Evolutionary conservation across 148 eudicot species (phyloP), one percentile per base, ranked within the genome.

Genomic region (Cornus suecica): DNA sequence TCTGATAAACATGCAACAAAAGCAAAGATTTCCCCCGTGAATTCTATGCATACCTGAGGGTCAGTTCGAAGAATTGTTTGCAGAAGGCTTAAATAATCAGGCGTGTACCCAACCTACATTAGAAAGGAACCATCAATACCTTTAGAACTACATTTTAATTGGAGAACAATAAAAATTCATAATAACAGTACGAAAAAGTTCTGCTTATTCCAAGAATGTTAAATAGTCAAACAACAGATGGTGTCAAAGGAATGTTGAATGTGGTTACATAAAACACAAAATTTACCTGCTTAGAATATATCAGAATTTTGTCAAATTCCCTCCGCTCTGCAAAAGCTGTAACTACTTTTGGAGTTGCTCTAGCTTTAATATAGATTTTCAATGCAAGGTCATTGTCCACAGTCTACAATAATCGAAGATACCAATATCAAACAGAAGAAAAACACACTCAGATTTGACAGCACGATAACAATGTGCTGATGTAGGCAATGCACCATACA

Each of bases 381-480:
- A 95, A 80, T 23, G 99, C 99, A 83, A 95, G 97, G 81, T 95
- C 97, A 81, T 87, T 95, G 78, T 95, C 99, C 82, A 95, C 99
- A 65, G 99, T 95, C 99, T 95, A 78, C 83, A 89, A 75, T 37
- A 52, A 66, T 72, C 74, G 69, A 56, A 10, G 58, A 14, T 10
- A 14, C 58, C 3, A 25, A 20, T 3, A 60, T 27, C 13, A 56
- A 34, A 25, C 31, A 71, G 26, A 75, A 10, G 25, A 20, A 25
- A 58, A 22, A 58, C 20, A 22, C 2, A 58, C 62, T 58, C 23
- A 1, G n/a, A 22, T 58, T 10, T 56, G 58, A 69, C 66, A 56
- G 14, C 22, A 64, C 32, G 45, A 56, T 27, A 32, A 10, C 25
- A 28, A 13, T 30, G 27, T 8, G 6, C 10, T 56, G 51, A 7